These are phyloP conservation scores for Candida qinlingensis DNA, from an alignment of 805 yeast species.

Conservation along the genomic window DNA sequence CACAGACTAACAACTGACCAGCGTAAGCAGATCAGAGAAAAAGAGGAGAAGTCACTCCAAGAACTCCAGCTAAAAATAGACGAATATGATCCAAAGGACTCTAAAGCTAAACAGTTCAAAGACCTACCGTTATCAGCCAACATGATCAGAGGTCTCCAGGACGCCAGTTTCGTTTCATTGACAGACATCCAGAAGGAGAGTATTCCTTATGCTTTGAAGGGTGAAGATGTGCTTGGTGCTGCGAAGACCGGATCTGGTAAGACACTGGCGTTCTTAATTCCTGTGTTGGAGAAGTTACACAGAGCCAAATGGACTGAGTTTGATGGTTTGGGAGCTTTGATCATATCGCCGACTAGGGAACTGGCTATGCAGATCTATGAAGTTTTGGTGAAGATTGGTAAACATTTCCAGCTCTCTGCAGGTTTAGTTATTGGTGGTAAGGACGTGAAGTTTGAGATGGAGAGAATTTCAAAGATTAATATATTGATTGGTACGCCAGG, in stretches of 20 bases:
- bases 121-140: conserved; percentile 71
- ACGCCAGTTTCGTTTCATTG: conserved; percentile 69
- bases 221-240: conserved; percentile 90
- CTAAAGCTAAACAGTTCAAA: conserved; percentile 47
- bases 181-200: conserved; percentile 85
- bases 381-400: conserved; percentile 59
- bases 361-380: conserved; percentile 66
- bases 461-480: conserved; percentile 61
- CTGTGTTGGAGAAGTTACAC: conserved; percentile 65
- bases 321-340: conserved; percentile 55
- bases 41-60: conserved; percentile 32
- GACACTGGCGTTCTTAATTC: conserved; percentile 82
- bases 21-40: conserved; percentile 33
- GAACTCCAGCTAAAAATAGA: conserved; percentile 46
- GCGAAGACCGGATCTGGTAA: conserved; percentile 98
- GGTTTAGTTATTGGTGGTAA: conserved; percentile 63
- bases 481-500: conserved; percentile 93
- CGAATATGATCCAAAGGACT: conserved; percentile 42
- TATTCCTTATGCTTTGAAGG: conserved; percentile 70
- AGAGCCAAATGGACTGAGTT: conserved; percentile 34
- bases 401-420: conserved; percentile 54
- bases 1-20: conserved; percentile 26
- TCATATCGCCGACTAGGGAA: conserved; percentile 67
- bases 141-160: conserved; percentile 68
- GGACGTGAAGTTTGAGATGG: conserved; percentile 69